Evolutionary conservation across 371 early-diverging fungal species (phyloP).

Genomic region (Umbelopsis sp.): DNA sequence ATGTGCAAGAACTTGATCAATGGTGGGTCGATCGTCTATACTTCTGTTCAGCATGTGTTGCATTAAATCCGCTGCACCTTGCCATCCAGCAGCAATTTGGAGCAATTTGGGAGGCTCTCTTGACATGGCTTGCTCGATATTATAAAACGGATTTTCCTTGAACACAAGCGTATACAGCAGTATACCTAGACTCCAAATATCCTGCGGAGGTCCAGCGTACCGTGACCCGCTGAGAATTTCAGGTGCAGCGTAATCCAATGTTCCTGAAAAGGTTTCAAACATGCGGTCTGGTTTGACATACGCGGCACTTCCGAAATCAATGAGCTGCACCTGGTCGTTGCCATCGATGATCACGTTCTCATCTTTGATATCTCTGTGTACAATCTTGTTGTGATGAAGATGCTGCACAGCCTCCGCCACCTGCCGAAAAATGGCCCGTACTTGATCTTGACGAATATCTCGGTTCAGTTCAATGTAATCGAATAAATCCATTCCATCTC

Average conservation of each 20-base stretch:
- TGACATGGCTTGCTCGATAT: slow-evolving; percentile 72
- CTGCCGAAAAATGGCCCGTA: slow-evolving; percentile 65
- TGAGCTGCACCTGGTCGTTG: slow-evolving; percentile 58
- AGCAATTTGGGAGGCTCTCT: slow-evolving; percentile 44
- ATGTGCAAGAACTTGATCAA: slow-evolving; percentile 57
- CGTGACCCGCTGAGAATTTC: slow-evolving; percentile 71
- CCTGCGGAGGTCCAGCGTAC: slow-evolving; percentile 78
- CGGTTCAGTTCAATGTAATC: slow-evolving; percentile 74
- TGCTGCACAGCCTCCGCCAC: slow-evolving; percentile 68
- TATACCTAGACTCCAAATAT: slow-evolving; percentile 85
- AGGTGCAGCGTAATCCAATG: slow-evolving; percentile 76
- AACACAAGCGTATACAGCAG: slow-evolving; percentile 80
- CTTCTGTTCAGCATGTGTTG: slow-evolving; percentile 56
- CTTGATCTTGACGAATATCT: slow-evolving; percentile 59
- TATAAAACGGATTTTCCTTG: slow-evolving; percentile 83
- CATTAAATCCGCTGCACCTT: slow-evolving; percentile 58
- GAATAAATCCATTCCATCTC: slow-evolving; percentile 74
- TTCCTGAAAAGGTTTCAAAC: slow-evolving; percentile 79
- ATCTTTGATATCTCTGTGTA: slow-evolving; percentile 82
- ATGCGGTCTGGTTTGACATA: slow-evolving; percentile 60
- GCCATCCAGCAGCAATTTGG: neutral
- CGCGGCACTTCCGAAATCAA: slow-evolving; percentile 80
- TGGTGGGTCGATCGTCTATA: slow-evolving; percentile 50
- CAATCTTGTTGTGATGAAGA: slow-evolving; percentile 69
- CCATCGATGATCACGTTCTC: slow-evolving; percentile 77